These are phyloP conservation scores for Crepidotus variabilis DNA, from an alignment of 768 basidiomycete genomes.

Conservation along the genomic window DNA sequence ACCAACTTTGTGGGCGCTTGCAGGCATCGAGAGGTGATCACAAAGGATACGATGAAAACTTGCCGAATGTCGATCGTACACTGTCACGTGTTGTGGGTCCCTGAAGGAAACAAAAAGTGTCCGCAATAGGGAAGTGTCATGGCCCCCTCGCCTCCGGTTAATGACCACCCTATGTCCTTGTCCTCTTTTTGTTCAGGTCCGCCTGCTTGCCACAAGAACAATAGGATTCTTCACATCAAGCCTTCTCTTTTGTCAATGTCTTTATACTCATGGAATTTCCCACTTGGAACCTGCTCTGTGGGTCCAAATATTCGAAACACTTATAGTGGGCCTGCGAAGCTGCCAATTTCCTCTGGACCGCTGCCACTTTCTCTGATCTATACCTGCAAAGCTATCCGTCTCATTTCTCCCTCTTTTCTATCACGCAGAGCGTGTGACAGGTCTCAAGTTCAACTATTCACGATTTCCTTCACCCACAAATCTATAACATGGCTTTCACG, in stretches of 20 bases:
- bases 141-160: not conserved
- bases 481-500: conserved; percentile 17
- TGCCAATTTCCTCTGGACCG: conserved; percentile 2
- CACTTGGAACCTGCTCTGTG: conserved; percentile 19
- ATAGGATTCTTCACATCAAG: conserved; percentile 3
- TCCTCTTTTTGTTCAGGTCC: conserved; percentile 3
- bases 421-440: conserved; percentile 33
- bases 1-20: conserved; percentile 35
- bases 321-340: conserved; percentile 11
- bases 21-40: conserved; percentile 7
- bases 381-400: conserved; percentile 10
- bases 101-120: conserved; percentile 10
- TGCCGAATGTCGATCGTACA: conserved; percentile 8
- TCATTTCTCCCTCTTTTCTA: conserved; percentile 7
- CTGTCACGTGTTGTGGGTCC: conserved; percentile 12
- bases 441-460: conserved; percentile 1
- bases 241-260: conserved; percentile 8
- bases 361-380: not conserved
- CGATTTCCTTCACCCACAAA: conserved; percentile 2
- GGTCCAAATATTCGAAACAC: conserved; percentile 24
- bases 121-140: conserved; percentile 8
- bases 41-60: not conserved
- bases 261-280: not conserved
- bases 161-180: not conserved
- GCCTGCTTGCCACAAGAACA: conserved; percentile 6